Conservation (phyloP, 1,284 basidiomycete genomes). For the Apiotrichum siamense region DNA sequence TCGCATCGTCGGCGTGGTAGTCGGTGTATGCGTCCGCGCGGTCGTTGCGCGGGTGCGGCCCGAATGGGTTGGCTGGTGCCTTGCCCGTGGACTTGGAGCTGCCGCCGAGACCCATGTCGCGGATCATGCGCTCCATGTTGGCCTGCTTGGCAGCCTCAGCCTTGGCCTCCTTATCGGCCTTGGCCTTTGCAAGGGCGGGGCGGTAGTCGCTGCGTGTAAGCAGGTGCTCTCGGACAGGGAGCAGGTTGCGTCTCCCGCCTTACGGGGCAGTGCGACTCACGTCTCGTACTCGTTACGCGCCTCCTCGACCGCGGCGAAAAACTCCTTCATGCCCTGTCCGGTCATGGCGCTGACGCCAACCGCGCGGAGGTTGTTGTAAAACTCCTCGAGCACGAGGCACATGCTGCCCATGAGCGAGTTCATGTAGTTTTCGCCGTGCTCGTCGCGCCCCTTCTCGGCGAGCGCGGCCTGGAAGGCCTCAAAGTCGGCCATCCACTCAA, state of each 20-base stretch:
- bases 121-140: slow-evolving; percentile 74
- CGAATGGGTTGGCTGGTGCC: slow-evolving; percentile 52
- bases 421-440: slow-evolving; percentile 94
- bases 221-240: background rate
- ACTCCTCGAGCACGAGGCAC: slow-evolving; percentile 96
- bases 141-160: slow-evolving; percentile 61
- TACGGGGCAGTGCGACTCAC: slow-evolving; percentile 49
- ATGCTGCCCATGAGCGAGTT: slow-evolving; percentile 98
- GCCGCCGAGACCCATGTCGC: slow-evolving; percentile 71
- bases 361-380: slow-evolving; percentile 91
- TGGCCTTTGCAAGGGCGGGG: slow-evolving; percentile 74
- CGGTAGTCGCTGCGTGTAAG: slow-evolving; percentile 67
- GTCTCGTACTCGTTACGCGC: slow-evolving; percentile 81
- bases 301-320: slow-evolving; percentile 83
- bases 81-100: no score
- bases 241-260: background rate
- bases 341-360: slow-evolving; percentile 96
- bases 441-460: slow-evolving; percentile 60
- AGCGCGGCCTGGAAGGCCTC: slow-evolving; percentile 60
- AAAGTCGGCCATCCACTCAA: slow-evolving; percentile 99
- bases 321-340: slow-evolving; percentile 82
- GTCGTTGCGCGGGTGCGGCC: slow-evolving; percentile 43
- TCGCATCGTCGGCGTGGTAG: slow-evolving; percentile 19
- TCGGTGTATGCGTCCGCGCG: slow-evolving; percentile 33
- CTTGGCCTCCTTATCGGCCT: slow-evolving; percentile 52